A percentile compares a stretch with the other conserved stretches of the same genome.
Evolutionary conservation across 2,329 filamentous ascomycete species (phyloP).

Genomic region (Bertia moriformis): DNA sequence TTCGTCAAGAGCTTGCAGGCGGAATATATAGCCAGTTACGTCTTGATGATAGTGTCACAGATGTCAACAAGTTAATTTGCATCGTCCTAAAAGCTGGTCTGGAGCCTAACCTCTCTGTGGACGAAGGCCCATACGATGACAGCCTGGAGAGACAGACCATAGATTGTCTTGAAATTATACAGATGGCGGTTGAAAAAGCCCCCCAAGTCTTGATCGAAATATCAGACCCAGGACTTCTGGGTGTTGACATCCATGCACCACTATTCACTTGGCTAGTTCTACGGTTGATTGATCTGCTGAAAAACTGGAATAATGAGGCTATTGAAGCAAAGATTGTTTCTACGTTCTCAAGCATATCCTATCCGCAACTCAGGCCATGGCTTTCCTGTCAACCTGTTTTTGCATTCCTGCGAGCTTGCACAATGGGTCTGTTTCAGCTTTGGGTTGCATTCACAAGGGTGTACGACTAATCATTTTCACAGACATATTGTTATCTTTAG

Average conservation of each 20-base stretch:
- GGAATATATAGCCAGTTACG: slow-evolving; percentile 19
- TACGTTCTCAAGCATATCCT: background rate
- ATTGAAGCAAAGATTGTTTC: background rate
- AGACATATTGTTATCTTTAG: no score
- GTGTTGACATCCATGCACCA: slow-evolving; percentile 6
- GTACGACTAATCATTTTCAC: no score
- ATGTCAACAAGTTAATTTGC: slow-evolving; percentile 41
- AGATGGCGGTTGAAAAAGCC: slow-evolving; percentile 35
- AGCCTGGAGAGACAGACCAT: slow-evolving; percentile 7
- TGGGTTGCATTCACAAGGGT: no score
- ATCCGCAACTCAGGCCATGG: background rate
- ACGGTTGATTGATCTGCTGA: background rate
- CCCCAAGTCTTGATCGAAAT: slow-evolving; percentile 22
- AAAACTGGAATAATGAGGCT: background rate
- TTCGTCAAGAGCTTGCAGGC: slow-evolving; percentile 42
- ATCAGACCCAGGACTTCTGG: slow-evolving; percentile 17
- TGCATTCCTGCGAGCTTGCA: background rate
- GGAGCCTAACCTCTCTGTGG: slow-evolving; percentile 22
- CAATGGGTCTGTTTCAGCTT: background rate
- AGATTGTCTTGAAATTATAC: slow-evolving; percentile 42
- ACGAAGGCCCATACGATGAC: slow-evolving; percentile 15
- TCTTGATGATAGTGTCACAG: slow-evolving; percentile 32
- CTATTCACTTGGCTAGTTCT: background rate
- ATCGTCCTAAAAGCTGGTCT: slow-evolving; percentile 47
- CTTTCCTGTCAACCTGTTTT: background rate